These are phyloP conservation scores for Hermanozyma aechmeae DNA, from an alignment of 805 yeast species.

Conservation along the genomic window DNA sequence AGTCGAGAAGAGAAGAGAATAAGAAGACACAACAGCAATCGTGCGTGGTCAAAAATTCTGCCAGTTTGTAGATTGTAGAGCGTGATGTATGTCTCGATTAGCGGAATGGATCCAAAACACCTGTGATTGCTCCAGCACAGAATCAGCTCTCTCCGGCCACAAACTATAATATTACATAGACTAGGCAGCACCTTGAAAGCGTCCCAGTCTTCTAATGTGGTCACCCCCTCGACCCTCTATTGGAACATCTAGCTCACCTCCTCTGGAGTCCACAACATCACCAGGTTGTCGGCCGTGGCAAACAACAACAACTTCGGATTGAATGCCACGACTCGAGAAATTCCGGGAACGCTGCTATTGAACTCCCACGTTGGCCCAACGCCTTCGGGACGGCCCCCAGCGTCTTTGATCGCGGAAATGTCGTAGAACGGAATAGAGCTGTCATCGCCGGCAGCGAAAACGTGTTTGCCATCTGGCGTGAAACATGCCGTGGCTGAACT, in stretches of 20 bases:
- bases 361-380: not conserved
- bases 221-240: not conserved
- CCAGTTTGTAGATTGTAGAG: not conserved
- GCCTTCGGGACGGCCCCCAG: conserved; percentile 10
- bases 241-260: too few relatives aligned
- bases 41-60: not conserved
- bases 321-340: conserved; percentile 45
- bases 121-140: too few relatives aligned
- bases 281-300: conserved; percentile 53
- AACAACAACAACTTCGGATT: conserved; percentile 53
- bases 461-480: conserved; percentile 32
- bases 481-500: conserved; percentile 24
- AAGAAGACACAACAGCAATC: not conserved
- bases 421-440: conserved; percentile 21
- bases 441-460: conserved; percentile 21
- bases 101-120: too few relatives aligned
- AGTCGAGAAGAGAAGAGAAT: too few relatives aligned
- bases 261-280: conserved; percentile 29
- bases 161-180: too few relatives aligned
- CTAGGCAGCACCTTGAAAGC: not conserved
- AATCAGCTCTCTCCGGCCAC: too few relatives aligned
- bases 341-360: conserved; percentile 7
- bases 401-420: conserved; percentile 13
- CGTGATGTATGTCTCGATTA: too few relatives aligned
- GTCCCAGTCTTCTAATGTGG: not conserved